Percentiles rank a stretch among this genome's conserved stretches.
Evolutionary conservation across 164 flowering plant species (phyloP).

Genomic region (Umbilicus rupestris): DNA sequence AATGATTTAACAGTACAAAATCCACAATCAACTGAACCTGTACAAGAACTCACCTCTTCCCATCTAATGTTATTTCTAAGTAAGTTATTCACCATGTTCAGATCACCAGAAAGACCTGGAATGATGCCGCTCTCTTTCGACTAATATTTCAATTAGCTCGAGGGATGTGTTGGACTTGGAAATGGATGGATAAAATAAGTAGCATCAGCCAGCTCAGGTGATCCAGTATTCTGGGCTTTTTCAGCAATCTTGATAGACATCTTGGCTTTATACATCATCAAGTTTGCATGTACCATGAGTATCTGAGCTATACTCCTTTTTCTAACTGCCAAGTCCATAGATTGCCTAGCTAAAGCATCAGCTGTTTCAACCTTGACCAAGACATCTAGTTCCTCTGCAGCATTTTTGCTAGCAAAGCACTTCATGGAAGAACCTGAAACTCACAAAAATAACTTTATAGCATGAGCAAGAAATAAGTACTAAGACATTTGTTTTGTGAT

Average conservation of each 20-base stretch:
- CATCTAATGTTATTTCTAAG: too few relatives aligned
- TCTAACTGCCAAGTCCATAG: neutral
- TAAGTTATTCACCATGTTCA: neutral
- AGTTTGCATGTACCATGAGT: neutral
- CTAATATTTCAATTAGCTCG: neutral
- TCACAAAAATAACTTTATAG: neutral
- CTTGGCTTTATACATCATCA: constrained; percentile 2
- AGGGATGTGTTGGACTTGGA: neutral
- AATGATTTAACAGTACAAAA: neutral
- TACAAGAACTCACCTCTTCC: neutral
- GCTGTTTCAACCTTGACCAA: neutral
- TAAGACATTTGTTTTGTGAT: neutral
- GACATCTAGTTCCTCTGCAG: neutral
- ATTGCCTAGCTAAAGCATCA: neutral
- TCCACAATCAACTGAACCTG: neutral
- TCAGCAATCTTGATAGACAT: constrained; percentile 1
- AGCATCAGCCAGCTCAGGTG: constrained; percentile 1
- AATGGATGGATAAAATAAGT: neutral
- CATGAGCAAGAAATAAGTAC: neutral
- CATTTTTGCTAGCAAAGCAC: neutral
- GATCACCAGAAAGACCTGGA: neutral
- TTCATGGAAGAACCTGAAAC: neutral
- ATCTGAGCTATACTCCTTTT: neutral
- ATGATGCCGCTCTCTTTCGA: neutral
- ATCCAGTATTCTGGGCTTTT: neutral